Percentiles rank a stretch among this genome's conserved stretches.
Evolutionary conservation across 495 filamentous ascomycete genomes (phyloP).

Genomic region (Podospora anserina): DNA sequence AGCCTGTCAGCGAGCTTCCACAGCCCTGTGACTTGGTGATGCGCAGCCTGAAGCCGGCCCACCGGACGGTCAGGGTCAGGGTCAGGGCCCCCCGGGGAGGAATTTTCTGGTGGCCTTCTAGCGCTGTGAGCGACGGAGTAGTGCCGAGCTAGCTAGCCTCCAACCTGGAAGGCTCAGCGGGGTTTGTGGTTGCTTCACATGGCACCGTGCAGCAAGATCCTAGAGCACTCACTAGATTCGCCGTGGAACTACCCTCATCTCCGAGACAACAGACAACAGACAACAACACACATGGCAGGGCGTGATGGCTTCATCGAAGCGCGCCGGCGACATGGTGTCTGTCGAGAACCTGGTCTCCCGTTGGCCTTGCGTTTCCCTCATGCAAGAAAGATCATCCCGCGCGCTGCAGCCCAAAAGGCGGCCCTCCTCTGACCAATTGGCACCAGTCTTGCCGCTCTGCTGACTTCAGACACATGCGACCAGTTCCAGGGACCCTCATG

Average conservation of each 20-base stretch:
- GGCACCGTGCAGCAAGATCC: too few relatives aligned
- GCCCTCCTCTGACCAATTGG: slow-evolving; percentile 33
- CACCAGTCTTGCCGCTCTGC: slow-evolving; percentile 27
- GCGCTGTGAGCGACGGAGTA: slow-evolving; percentile 13
- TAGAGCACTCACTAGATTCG: not conserved
- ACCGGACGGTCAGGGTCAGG: slow-evolving; percentile 3
- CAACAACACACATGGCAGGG: not conserved
- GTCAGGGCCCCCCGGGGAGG: slow-evolving; percentile 3
- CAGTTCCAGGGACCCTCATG: slow-evolving; percentile 24
- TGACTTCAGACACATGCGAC: slow-evolving; percentile 34
- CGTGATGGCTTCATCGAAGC: slow-evolving; percentile 7
- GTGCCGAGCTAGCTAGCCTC: slow-evolving; percentile 14
- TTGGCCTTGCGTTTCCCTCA: slow-evolving; percentile 17
- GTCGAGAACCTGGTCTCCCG: not conserved
- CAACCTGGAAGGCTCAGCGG: too few relatives aligned
- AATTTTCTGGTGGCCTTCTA: slow-evolving; percentile 28
- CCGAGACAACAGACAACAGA: not conserved
- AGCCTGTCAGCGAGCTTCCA: slow-evolving; percentile 6
- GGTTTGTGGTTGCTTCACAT: too few relatives aligned
- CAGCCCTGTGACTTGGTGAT: slow-evolving; percentile 5
- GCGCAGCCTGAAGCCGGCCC: not conserved
- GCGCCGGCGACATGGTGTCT: not conserved
- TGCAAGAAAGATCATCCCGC: slow-evolving; percentile 25
- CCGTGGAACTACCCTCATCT: slow-evolving; percentile 6
- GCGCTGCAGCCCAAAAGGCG: slow-evolving; percentile 26